phyloP scores from a whole-genome alignment of 2,329 filamentous ascomycete species.

The Talaromyces verruculosus region DNA sequence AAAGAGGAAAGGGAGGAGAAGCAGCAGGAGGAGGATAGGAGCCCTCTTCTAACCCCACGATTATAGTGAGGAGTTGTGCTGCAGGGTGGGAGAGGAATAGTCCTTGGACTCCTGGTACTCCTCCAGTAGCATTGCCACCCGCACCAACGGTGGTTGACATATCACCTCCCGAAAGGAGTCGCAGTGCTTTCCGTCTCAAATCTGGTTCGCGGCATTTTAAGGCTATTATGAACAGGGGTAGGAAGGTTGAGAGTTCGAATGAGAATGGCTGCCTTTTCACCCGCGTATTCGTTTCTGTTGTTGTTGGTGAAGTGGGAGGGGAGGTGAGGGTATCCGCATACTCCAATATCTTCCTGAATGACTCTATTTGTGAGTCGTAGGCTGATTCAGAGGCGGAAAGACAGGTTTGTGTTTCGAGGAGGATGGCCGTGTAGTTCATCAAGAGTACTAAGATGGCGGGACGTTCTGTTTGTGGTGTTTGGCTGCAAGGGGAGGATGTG shows the following conservation, averaged over 20 bases:
- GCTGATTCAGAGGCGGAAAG: not conserved
- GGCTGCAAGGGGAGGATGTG: not conserved
- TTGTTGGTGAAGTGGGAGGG: not conserved
- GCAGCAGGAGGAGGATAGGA: not conserved
- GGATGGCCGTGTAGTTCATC: not conserved
- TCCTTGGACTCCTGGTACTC: not conserved
- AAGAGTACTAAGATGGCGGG: not conserved
- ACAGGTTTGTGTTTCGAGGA: not conserved
- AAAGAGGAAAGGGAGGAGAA: not conserved
- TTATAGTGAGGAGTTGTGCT: not conserved
- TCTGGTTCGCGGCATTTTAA: not conserved
- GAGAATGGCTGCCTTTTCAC: not conserved
- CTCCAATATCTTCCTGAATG: not conserved
- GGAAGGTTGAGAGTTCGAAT: not conserved
- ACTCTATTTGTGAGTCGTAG: not conserved
- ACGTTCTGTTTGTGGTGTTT: not conserved
- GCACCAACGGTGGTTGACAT: not conserved
- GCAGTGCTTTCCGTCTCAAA: not conserved
- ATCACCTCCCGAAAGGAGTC: not conserved
- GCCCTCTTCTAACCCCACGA: not conserved
- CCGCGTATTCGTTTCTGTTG: not conserved
- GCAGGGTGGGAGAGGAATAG: not conserved
- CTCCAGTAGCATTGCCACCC: not conserved
- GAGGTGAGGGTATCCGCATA: not conserved
- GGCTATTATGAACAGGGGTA: not conserved